Evolutionary conservation across 805 yeast genomes (phyloP).

Genomic region (Candida alai): DNA sequence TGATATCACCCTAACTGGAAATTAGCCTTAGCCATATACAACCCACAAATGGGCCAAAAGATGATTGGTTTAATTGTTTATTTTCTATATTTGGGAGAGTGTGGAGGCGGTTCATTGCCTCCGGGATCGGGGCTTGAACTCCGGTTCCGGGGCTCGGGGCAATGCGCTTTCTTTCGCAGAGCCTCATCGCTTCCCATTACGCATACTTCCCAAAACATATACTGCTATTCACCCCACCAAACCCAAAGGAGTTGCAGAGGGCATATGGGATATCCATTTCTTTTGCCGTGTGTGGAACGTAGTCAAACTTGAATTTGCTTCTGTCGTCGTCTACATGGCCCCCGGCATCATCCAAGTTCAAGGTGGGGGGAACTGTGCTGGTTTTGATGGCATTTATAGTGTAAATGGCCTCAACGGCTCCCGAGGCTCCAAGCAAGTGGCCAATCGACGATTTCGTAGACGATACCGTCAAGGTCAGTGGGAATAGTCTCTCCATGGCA

Average conservation of each 20-base stretch:
- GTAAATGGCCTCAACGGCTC: constrained; percentile 86
- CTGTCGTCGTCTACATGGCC: constrained; percentile 44
- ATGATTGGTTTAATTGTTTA: too few relatives aligned
- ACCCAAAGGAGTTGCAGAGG: constrained; percentile 88
- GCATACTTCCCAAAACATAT: constrained; percentile 42
- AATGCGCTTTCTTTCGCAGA: constrained; percentile 2
- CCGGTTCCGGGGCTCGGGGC: too few relatives aligned
- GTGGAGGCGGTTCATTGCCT: too few relatives aligned
- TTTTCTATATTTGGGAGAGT: too few relatives aligned
- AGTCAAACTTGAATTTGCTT: constrained; percentile 49
- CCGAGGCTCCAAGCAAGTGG: constrained; percentile 94
- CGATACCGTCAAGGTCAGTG: constrained; percentile 48
- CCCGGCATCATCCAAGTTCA: constrained; percentile 59
- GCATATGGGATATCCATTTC: constrained; percentile 49
- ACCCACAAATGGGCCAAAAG: too few relatives aligned
- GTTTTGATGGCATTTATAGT: constrained; percentile 62
- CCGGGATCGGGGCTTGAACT: not conserved
- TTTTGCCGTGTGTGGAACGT: constrained; percentile 48
- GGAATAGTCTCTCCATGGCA: constrained; percentile 62
- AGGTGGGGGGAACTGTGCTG: constrained; percentile 69
- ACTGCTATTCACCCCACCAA: constrained; percentile 93
- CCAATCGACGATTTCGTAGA: constrained; percentile 93
- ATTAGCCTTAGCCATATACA: too few relatives aligned
- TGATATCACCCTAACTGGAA: too few relatives aligned
- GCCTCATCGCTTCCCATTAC: too few relatives aligned